Percentiles rank a stretch among this genome's conserved stretches.
Conservation (phyloP, 768 basidiomycete species). For the Agaricus sinodeliciosus region DNA sequence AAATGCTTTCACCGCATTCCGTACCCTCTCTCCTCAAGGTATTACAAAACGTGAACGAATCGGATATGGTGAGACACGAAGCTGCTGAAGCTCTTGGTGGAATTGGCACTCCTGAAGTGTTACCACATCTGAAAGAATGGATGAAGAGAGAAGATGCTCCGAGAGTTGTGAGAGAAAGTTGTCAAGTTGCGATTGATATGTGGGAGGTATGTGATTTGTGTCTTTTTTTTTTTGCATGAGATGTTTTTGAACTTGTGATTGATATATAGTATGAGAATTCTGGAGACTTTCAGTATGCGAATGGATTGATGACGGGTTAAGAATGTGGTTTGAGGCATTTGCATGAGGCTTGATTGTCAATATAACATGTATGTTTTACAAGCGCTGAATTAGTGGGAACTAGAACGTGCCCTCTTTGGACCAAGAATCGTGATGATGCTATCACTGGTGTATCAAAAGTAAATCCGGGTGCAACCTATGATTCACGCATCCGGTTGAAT, state of each 20-base stretch:
- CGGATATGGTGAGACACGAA: constrained; percentile 97
- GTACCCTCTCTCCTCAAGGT: constrained; percentile 81
- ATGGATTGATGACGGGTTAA: background rate
- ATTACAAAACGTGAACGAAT: constrained; percentile 65
- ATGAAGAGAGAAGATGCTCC: constrained; percentile 73
- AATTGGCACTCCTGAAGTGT: constrained; percentile 88
- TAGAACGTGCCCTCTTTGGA: background rate
- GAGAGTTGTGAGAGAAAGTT: constrained; percentile 89
- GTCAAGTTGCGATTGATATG: constrained; percentile 95
- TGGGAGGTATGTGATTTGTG: constrained; percentile 63
- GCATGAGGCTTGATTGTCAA: background rate
- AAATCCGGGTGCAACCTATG: too few species aligned
- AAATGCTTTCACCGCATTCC: constrained; percentile 82
- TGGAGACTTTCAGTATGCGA: constrained; percentile 71
- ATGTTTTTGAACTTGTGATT: background rate
- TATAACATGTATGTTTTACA: background rate
- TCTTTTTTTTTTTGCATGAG: too few species aligned
- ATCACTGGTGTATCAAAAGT: too few species aligned
- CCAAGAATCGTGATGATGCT: too few species aligned
- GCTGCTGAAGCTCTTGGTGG: constrained; percentile 98
- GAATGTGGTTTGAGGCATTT: background rate
- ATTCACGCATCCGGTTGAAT: too few species aligned
- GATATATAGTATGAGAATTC: constrained; percentile 68
- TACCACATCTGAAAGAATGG: constrained; percentile 84
- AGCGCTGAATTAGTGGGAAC: background rate